Percentiles rank a stretch among this genome's conserved stretches.
Evolutionary conservation across 2,329 filamentous ascomycete species (phyloP).

Genomic region (Neoarthrinium moseri): DNA sequence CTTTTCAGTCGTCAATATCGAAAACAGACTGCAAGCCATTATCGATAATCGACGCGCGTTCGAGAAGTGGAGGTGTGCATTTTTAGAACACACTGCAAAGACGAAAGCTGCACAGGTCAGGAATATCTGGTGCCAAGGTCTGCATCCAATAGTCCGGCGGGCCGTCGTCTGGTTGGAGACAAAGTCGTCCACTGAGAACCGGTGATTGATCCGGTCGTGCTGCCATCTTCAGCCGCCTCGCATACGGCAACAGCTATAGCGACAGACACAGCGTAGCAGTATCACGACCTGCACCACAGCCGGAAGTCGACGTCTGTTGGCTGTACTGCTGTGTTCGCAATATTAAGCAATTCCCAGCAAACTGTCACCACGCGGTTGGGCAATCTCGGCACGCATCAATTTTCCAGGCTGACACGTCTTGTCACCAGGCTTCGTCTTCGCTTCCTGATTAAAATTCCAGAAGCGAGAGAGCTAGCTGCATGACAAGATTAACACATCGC

Average conservation of each 20-base stretch:
- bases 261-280: neutral
- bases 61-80: constrained; percentile 4
- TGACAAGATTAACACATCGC: constrained; percentile 10
- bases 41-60: constrained; percentile 7
- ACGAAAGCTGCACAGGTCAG: neutral
- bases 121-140: neutral
- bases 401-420: constrained; percentile 1
- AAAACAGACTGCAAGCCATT: neutral
- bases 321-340: neutral
- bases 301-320: neutral
- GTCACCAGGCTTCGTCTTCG: neutral
- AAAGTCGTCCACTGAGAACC: neutral
- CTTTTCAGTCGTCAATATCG: neutral
- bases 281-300: neutral
- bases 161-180: too few species aligned
- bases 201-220: neutral
- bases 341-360: constrained; percentile 4
- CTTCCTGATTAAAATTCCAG: neutral
- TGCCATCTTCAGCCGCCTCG: constrained; percentile 1
- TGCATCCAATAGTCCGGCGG: constrained; percentile 8
- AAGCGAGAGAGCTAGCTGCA: constrained; percentile 9
- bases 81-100: neutral
- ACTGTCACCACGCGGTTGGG: constrained; percentile 4
- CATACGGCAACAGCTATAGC: constrained; percentile 1
- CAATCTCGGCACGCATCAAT: constrained; percentile 3